A percentile compares a stretch with the other conserved stretches of the same genome.
Evolutionary conservation across 208 protist species (phyloP).

Genomic region (Angomonas ambiguus): DNA sequence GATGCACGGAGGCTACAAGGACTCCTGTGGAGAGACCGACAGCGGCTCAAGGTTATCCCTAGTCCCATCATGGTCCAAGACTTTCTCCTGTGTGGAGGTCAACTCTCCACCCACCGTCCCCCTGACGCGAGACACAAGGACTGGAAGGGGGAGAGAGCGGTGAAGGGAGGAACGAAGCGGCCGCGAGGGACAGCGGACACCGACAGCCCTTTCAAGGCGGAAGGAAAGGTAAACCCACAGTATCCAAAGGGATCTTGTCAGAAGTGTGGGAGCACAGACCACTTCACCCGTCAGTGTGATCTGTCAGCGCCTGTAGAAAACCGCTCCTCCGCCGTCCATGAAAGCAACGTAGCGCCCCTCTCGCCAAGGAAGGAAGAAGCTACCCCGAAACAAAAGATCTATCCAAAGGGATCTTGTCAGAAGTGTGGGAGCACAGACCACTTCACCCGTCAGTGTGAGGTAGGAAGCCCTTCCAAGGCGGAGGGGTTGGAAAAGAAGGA

Average conservation of each 20-base stretch:
- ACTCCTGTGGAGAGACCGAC: background rate
- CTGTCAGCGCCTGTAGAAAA: no score
- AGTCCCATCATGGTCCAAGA: conserved; percentile 53
- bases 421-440: conserved; percentile 23
- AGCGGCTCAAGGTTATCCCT: conserved; percentile 34
- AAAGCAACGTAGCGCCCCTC: no score
- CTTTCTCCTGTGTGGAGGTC: conserved; percentile 50
- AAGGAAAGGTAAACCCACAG: background rate
- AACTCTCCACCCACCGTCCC: conserved; percentile 19
- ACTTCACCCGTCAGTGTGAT: conserved; percentile 49
- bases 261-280: conserved; percentile 32
- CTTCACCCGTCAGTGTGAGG: conserved; percentile 29
- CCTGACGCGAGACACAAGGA: background rate
- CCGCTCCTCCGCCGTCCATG: no score
- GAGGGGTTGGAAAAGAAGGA: background rate
- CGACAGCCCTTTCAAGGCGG: conserved; percentile 27
- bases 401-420: conserved; percentile 15
- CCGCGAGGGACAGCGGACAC: conserved; percentile 29
- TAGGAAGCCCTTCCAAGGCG: conserved; percentile 7
- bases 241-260: conserved; percentile 36
- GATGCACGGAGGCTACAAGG: background rate
- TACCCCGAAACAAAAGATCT: background rate
- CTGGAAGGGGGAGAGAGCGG: background rate
- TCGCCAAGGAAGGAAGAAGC: background rate
- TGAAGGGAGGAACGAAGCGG: background rate